Evolutionary conservation across 257 asterid genomes (phyloP).

Genomic region (Fraxinus americana): DNA sequence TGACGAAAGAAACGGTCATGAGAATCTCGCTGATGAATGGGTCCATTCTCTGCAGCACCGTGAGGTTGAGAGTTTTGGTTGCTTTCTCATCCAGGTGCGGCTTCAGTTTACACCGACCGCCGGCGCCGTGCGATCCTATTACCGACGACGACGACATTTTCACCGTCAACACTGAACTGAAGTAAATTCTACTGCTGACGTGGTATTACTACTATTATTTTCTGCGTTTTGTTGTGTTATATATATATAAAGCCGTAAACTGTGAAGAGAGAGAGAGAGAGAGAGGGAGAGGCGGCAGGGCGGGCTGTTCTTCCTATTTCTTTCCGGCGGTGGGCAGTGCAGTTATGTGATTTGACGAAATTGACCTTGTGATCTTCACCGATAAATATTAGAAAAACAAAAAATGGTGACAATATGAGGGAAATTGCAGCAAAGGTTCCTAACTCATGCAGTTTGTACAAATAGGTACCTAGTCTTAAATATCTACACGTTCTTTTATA

Average conservation of each 20-base stretch:
- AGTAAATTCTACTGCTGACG: neutral
- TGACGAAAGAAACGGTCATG: constrained; percentile 76
- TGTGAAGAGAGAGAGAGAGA: neutral
- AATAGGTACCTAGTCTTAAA: too few relatives aligned
- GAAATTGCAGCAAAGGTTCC: neutral
- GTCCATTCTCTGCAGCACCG: constrained; percentile 85
- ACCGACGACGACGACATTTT: neutral
- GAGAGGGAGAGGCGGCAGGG: neutral
- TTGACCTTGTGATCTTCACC: neutral
- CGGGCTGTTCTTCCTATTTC: neutral
- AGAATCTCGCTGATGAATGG: constrained; percentile 79
- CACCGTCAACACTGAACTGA: neutral
- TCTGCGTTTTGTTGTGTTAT: too few relatives aligned
- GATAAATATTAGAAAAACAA: neutral
- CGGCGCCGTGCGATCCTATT: neutral
- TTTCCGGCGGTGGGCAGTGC: neutral
- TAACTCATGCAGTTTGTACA: too few relatives aligned
- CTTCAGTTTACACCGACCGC: constrained; percentile 52
- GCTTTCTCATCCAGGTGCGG: constrained; percentile 74
- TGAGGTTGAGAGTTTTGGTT: constrained; percentile 71
- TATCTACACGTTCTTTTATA: too few relatives aligned
- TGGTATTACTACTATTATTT: neutral
- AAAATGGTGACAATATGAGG: neutral
- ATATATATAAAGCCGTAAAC: neutral
- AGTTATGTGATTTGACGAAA: neutral